Base-by-base conservation (phyloP, 192 early-diverging fungal genomes). In the Coemansia sp. region DNA sequence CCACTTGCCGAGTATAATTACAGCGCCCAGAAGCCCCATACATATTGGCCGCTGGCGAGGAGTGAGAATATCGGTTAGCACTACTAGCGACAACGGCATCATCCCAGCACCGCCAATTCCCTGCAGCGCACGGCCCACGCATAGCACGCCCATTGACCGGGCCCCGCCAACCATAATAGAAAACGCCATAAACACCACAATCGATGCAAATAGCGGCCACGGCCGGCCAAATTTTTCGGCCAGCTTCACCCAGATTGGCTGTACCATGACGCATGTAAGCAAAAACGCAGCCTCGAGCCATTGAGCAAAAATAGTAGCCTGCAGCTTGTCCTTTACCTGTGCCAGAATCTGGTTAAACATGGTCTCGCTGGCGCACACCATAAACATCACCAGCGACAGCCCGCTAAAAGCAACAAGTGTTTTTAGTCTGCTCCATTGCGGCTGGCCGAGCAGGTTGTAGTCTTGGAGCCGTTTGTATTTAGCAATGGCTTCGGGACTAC, bases 271-370 rank as follows among this genome's bases (percentile, higher is more conserved):
- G 28, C 79, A 78, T 5, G 82, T 80, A 30, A 90, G 64, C 7
- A 93, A 70, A 53, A 89, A 93, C 6, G 80, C 64, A 1, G 84
- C 87, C 12, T 87, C 90, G 34, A 94, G 79, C 94, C 94, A 97
- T 20, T 89, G 71, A 34, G 90, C 84, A 49, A 84, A 77, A 17
- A 81, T 66, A 14, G 82, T 66, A 2, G 82, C 79, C 0, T 72
- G 45, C 43, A 94, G 89, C 32, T 92, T 87, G 11, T 54, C 55
- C 16, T 87, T 85, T 56, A 98, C 87, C 0, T 47, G 61, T 4
- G 83, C 79, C 11, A 93, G 71, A 6, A 91, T 82, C n/a, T 90
- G 90, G 38, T 87, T 81, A 45, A 94, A 82, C 49, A 92, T 85
- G 0, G 90, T 94, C 66, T 88, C 86, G 56, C 93, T 91, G 7